phyloP scores from a whole-genome alignment of 2,329 filamentous ascomycete species.

The Corniculantispora saksenae region DNA sequence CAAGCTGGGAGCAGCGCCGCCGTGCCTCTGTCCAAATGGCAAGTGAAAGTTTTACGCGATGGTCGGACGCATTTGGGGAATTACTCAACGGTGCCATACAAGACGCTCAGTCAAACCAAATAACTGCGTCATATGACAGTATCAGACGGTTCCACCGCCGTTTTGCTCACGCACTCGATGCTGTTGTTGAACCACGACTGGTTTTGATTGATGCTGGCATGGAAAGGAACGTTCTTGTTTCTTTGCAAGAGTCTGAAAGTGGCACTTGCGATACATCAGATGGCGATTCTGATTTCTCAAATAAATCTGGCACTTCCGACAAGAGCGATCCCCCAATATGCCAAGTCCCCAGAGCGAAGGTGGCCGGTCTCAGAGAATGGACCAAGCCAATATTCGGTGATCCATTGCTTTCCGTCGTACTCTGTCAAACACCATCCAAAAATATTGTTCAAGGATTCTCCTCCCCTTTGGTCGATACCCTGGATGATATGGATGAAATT shows the following conservation, averaged over 20 bases:
- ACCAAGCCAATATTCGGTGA: slow-evolving; percentile 61
- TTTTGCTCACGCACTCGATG: slow-evolving; percentile 51
- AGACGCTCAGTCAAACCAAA: slow-evolving; percentile 61
- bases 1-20: slow-evolving; percentile 1
- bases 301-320: not conserved
- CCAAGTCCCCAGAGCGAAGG: slow-evolving; percentile 27
- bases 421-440: slow-evolving; percentile 45
- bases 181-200: slow-evolving; percentile 52
- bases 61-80: slow-evolving; percentile 58
- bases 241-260: slow-evolving; percentile 5
- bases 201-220: slow-evolving; percentile 56
- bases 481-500: slow-evolving; percentile 1
- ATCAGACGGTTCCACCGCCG: slow-evolving; percentile 55
- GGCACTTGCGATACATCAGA: not conserved
- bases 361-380: slow-evolving; percentile 60
- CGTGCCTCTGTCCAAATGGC: slow-evolving; percentile 1
- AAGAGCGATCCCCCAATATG: not conserved
- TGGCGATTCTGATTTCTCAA: not conserved
- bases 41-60: slow-evolving; percentile 31
- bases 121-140: slow-evolving; percentile 57
- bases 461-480: slow-evolving; percentile 22
- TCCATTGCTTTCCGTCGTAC: slow-evolving; percentile 53
- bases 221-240: slow-evolving; percentile 52
- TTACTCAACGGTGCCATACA: slow-evolving; percentile 58
- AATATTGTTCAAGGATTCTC: slow-evolving; percentile 52